Conservation (phyloP, 1,284 basidiomycete species). For the Apiotrichum veenhuisii region DNA sequence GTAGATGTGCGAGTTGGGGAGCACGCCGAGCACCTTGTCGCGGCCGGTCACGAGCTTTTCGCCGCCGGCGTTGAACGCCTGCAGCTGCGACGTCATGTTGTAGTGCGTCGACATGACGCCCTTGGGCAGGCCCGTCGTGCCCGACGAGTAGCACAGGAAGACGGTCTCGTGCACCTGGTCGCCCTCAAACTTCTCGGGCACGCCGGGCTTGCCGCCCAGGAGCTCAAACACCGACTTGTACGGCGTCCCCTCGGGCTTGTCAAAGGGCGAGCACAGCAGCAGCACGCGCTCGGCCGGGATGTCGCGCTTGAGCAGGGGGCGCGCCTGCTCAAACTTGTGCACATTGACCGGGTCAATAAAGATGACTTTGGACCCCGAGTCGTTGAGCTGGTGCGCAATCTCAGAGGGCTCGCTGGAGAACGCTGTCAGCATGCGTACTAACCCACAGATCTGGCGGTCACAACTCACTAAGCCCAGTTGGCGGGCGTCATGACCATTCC, state of each 20-base stretch:
- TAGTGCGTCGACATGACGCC: constrained; percentile 60
- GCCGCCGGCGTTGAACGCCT: constrained; percentile 11
- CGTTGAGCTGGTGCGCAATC: constrained; percentile 48
- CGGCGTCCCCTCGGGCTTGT: constrained; percentile 16
- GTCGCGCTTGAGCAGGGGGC: constrained; percentile 13
- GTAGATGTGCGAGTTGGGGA: constrained; percentile 22
- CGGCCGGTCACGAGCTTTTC: constrained; percentile 47
- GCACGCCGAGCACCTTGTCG: constrained; percentile 19
- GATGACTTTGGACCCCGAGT: constrained; percentile 58
- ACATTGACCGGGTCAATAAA: constrained; percentile 58
- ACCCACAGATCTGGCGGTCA: too few species aligned
- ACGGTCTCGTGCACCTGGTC: constrained; percentile 7
- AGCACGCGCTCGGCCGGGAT: constrained; percentile 25
- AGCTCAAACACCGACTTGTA: constrained; percentile 13
- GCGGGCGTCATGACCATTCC: constrained; percentile 39
- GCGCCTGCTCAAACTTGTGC: constrained; percentile 29
- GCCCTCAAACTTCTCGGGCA: constrained; percentile 15
- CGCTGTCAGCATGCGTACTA: constrained; percentile 52
- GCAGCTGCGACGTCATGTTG: constrained; percentile 55
- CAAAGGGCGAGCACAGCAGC: constrained; percentile 26
- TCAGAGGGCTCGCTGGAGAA: constrained; percentile 40
- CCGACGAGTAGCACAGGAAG: constrained; percentile 62
- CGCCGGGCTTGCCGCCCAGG: constrained; percentile 1
- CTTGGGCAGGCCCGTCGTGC: constrained; percentile 54
- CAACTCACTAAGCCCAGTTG: constrained; percentile 44